Base-by-base conservation (phyloP, 805 yeast species). In the Yarrowia sp. region DNA sequence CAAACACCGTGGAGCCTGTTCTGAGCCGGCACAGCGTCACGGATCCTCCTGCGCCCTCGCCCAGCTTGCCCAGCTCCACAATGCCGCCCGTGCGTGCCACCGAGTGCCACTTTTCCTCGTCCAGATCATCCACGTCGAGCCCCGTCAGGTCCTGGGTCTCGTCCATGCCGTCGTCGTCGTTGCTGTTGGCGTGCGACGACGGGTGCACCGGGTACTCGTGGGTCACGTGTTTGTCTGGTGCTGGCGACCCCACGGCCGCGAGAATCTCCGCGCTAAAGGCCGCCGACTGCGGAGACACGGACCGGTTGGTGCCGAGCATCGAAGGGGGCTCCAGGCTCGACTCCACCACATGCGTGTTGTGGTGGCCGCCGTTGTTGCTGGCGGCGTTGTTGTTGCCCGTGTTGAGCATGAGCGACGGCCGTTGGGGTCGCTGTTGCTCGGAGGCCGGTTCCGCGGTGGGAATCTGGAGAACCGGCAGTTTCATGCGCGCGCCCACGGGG, bases 11-110 rank as follows among this genome's bases (percentile, higher is more conserved):
- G 32, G 81, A 76, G 9, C 90, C 89, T 52, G 83, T 74, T 69
- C 80, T 81, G 66, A 94, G 80, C 69, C 81, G 80, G 77, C 98
- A 94, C 76, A 91, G 88, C 22, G 89, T 84, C 11, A 94, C 99
- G 11, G 91, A 84, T 0, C 98, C 99, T 15, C 97, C 97, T 43
- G 91, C 89, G 16, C 99, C 99, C 80, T 95, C 98, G 19, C 99
- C 99, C 26, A 94, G 78, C 38, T 86, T 83, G 22, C 87, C 87
- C 46, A 93, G 72, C 68, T 91, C 92, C 8, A 85, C 80, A 45
- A 95, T 90, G 55, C 86, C 84, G 63, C 86, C 85, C 38, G 81
- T 77, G 67, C 85, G 82, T 14, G 89, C 87, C 1, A 88, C 80
- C 3, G 77, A 73, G 72, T 86, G 84, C 97, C 98, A 93, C 65